Percentiles rank a stretch among this genome's conserved stretches.
Conservation (phyloP, 306 rosid species). For the Cicer judaicum region DNA sequence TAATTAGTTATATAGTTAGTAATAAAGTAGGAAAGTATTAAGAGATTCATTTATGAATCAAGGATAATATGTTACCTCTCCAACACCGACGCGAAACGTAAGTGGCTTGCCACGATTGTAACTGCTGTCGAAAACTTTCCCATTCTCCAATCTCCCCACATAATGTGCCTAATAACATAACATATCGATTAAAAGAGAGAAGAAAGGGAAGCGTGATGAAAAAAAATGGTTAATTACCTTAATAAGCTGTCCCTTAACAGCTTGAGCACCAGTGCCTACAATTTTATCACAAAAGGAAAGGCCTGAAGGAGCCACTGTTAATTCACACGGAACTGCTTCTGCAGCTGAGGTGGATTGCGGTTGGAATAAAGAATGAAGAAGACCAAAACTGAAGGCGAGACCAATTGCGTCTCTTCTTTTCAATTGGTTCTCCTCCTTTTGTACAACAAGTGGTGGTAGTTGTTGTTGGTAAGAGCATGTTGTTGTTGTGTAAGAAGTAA, state of each 20-base stretch:
- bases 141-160: conserved; percentile 88
- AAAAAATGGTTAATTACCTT: conserved; percentile 57
- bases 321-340: conserved; percentile 57
- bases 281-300: conserved; percentile 84
- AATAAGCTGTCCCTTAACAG: conserved; percentile 79
- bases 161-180: conserved; percentile 65
- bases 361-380: conserved; percentile 42
- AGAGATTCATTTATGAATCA: too few species aligned
- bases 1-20: too few species aligned
- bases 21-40: too few species aligned
- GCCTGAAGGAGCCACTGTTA: conserved; percentile 74
- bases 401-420: conserved; percentile 64
- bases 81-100: conserved; percentile 84
- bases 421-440: conserved; percentile 37
- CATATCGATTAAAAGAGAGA: background rate
- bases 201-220: background rate
- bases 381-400: conserved; percentile 58
- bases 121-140: conserved; percentile 92
- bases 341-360: conserved; percentile 43
- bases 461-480: conserved; percentile 20
- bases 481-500: background rate
- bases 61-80: conserved; percentile 61
- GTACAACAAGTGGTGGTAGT: conserved; percentile 11
- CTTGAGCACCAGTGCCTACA: conserved; percentile 76
- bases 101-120: conserved; percentile 91